Percentiles rank a stretch among this genome's conserved stretches.
These are phyloP conservation scores for Pueraria montana DNA, from an alignment of 306 rosid genomes.

Conservation along the genomic window DNA sequence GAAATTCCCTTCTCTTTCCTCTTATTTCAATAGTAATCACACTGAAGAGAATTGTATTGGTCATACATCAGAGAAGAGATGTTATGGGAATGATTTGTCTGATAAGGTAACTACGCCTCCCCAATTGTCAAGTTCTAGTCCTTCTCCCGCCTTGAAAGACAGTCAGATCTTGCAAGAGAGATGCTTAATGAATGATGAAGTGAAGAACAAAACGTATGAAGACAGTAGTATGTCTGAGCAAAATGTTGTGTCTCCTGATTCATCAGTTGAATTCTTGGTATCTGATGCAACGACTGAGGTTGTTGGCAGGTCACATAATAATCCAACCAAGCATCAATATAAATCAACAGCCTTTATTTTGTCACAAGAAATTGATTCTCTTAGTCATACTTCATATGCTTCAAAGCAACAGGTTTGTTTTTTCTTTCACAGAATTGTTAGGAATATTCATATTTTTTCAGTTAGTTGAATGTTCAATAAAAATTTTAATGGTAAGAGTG, in stretches of 20 bases:
- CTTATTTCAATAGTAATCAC: constrained; percentile 37
- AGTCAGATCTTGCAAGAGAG: constrained; percentile 38
- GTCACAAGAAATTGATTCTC: constrained; percentile 45
- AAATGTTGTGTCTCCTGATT: constrained; percentile 30
- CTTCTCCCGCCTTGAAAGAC: constrained; percentile 37
- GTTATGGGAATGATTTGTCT: constrained; percentile 13
- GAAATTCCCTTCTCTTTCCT: constrained; percentile 52
- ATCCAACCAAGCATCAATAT: constrained; percentile 42
- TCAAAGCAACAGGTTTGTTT: constrained; percentile 68
- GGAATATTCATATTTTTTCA: neutral
- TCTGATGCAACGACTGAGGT: constrained; percentile 40
- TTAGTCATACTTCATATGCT: constrained; percentile 44
- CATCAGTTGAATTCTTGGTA: constrained; percentile 38
- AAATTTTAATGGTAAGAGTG: neutral
- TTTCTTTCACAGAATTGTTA: constrained; percentile 19
- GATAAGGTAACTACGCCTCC: constrained; percentile 40
- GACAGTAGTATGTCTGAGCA: constrained; percentile 18
- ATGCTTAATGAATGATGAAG: constrained; percentile 43
- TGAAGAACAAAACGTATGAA: constrained; percentile 42
- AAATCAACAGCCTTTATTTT: constrained; percentile 44
- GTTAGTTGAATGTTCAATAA: neutral
- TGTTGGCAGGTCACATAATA: constrained; percentile 30
- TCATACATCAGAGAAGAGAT: constrained; percentile 45
- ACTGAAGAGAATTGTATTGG: constrained; percentile 35
- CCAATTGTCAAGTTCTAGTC: constrained; percentile 30